Evolutionary conservation across 352 stramenopile species (phyloP), one percentile per base, ranked within the genome.

Genomic region (Pythium dissotocum): DNA sequence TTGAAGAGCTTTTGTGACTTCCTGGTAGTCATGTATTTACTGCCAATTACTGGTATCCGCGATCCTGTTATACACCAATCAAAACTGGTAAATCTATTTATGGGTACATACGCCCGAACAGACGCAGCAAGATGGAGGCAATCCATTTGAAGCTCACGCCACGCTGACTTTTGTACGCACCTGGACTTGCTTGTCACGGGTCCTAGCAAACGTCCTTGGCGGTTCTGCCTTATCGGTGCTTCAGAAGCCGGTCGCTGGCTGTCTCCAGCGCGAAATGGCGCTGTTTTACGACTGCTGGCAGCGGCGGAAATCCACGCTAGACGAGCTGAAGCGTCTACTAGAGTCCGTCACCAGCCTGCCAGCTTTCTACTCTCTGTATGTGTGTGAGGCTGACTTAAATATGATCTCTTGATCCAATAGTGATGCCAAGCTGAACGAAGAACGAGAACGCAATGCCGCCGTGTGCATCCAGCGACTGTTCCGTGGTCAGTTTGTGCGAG

Each of bases 251-350:
- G 14, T 58, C n/a, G 6, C 6, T 44, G 30, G 4, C 14, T 49
- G 56, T 14, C 26, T 26, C 38, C n/a, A 67, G 48, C 49, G 38
- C 32, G 28, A 48, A n/a, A 67, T 89, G 80, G 80, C 82, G 67
- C 77, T 86, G 58, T 90, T 90, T 64, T 77, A 87, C 26, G 74
- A 86, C 32, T 90, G 80, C 76, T 92, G 84, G 80, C 65, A 74
- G 69, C 79, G 53, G 28, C 76, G 80, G 61, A 60, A 56, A 9
- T 58, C 66, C 14, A 89, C 82, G 49, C 71, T 90, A 4, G 70
- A 85, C 3, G 65, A 77, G 35, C 70, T 90, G 7, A 77, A 88
- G 33, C 54, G 71, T 16, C 76, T 88, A n/a, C 70, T 88, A 14
- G 67, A 76, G 82, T 90, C 73, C 40, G 63, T 76, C 2, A 30